These are phyloP conservation scores for Choiromyces venosus DNA, from an alignment of 495 filamentous ascomycete species.

Conservation along the genomic window DNA sequence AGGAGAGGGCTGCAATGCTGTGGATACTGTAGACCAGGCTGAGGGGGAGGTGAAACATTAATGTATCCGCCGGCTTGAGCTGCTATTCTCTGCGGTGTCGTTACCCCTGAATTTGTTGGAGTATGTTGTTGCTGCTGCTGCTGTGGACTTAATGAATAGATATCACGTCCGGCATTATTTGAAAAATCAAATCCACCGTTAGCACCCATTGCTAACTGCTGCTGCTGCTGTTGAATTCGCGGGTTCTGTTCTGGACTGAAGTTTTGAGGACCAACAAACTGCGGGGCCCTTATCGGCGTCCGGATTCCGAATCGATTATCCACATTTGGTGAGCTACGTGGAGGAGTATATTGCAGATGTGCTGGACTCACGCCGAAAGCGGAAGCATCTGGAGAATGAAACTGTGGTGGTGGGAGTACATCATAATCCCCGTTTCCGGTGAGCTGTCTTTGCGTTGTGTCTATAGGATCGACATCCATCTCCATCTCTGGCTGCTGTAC, in stretches of 20 bases:
- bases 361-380: background rate
- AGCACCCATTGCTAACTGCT: background rate
- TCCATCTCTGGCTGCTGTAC: slow-evolving; percentile 9
- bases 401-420: slow-evolving; percentile 13
- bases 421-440: slow-evolving; percentile 14
- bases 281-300: slow-evolving; percentile 11
- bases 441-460: slow-evolving; percentile 17
- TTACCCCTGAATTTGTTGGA: background rate
- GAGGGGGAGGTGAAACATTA: background rate
- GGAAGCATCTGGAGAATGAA: background rate
- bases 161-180: background rate
- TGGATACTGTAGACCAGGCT: background rate
- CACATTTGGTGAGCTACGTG: slow-evolving; percentile 24
- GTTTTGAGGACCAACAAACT: slow-evolving; percentile 8
- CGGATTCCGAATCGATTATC: slow-evolving; percentile 16
- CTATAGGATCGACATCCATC: slow-evolving; percentile 29
- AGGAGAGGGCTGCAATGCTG: background rate
- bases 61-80: background rate
- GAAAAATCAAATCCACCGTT: background rate
- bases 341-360: slow-evolving; percentile 23
- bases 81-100: background rate
- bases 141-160: background rate
- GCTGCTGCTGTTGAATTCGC: slow-evolving; percentile 24
- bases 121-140: background rate
- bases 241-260: slow-evolving; percentile 23